These are phyloP conservation scores for Apiospora hydei DNA, from an alignment of 2,329 filamentous ascomycete species.

Conservation along the genomic window DNA sequence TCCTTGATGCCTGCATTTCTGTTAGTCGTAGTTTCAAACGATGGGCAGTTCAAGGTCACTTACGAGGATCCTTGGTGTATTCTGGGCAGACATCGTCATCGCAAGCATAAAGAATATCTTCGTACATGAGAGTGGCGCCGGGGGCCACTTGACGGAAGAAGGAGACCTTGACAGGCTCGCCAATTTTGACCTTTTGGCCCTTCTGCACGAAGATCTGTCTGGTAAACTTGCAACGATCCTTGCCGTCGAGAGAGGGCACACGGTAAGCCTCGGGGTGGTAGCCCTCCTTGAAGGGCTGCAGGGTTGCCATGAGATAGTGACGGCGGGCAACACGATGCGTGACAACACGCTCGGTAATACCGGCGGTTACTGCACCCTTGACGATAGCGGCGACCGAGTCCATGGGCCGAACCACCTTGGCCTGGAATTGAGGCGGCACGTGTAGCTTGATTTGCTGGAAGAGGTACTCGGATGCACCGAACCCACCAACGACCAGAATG, in stretches of 20 bases:
- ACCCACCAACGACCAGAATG: constrained; percentile 48
- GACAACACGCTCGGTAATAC: constrained; percentile 95
- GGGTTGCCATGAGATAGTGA: constrained; percentile 98
- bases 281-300: constrained; percentile 98
- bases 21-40: constrained; percentile 39
- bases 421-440: constrained; percentile 87
- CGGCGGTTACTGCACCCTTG: constrained; percentile 62
- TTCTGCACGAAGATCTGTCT: constrained; percentile 98
- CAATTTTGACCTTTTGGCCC: constrained; percentile 98
- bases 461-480: constrained; percentile 47
- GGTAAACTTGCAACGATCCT: constrained; percentile 98
- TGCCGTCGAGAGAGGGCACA: constrained; percentile 93
- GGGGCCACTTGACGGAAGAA: constrained; percentile 98
- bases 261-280: constrained; percentile 98
- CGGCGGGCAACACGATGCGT: constrained; percentile 96
- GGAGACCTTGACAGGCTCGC: constrained; percentile 97
- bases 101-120: constrained; percentile 96
- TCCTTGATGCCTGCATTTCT: constrained; percentile 86
- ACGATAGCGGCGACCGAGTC: constrained; percentile 38
- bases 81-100: constrained; percentile 98
- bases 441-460: constrained; percentile 35
- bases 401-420: constrained; percentile 57
- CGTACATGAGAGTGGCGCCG: constrained; percentile 98
- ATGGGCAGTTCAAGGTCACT: constrained; percentile 54
- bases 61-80: constrained; percentile 99